Percentiles rank a stretch among this genome's conserved stretches.
Evolutionary conservation across 2,329 filamentous ascomycete species (phyloP).

Genomic region (Chaetoscypha palmicola): DNA sequence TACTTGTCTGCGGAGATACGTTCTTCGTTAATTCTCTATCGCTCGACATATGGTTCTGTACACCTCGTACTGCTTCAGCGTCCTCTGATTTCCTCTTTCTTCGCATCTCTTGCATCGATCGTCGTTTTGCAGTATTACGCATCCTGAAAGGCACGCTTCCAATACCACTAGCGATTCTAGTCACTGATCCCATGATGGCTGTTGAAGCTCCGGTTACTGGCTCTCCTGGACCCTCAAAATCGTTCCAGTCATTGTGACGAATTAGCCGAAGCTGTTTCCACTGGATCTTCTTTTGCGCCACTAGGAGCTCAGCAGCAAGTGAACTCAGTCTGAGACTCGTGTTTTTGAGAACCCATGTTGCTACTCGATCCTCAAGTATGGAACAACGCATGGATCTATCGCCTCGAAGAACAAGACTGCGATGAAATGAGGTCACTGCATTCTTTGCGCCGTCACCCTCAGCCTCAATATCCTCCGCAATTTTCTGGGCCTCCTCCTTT

Average conservation of each 20-base stretch:
- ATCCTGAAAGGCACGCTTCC: conserved; percentile 57
- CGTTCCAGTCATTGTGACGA: conserved; percentile 66
- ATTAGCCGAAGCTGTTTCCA: conserved; percentile 59
- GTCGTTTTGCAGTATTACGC: conserved; percentile 49
- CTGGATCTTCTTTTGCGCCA: conserved; percentile 51
- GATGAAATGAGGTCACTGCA: conserved; percentile 60
- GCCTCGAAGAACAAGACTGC: conserved; percentile 46
- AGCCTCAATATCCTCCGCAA: conserved; percentile 53
- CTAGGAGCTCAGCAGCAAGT: conserved; percentile 58
- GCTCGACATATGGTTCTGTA: not conserved
- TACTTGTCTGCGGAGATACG: not conserved
- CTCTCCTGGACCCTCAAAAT: conserved; percentile 69
- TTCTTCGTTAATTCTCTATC: not conserved
- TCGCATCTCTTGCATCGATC: conserved; percentile 44
- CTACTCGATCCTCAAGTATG: conserved; percentile 54
- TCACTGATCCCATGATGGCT: conserved; percentile 52
- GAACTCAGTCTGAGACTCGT: conserved; percentile 54
- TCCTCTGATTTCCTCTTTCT: conserved; percentile 26
- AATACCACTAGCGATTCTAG: conserved; percentile 54
- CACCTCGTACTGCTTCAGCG: conserved; percentile 1
- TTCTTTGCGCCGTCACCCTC: conserved; percentile 64
- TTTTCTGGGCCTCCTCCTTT: conserved; percentile 46
- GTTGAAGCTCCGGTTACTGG: conserved; percentile 60
- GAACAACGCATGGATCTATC: conserved; percentile 57
- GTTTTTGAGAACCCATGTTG: conserved; percentile 58